Conservation (phyloP, 306 rosid species). For the Hylodesmum podocarpum region DNA sequence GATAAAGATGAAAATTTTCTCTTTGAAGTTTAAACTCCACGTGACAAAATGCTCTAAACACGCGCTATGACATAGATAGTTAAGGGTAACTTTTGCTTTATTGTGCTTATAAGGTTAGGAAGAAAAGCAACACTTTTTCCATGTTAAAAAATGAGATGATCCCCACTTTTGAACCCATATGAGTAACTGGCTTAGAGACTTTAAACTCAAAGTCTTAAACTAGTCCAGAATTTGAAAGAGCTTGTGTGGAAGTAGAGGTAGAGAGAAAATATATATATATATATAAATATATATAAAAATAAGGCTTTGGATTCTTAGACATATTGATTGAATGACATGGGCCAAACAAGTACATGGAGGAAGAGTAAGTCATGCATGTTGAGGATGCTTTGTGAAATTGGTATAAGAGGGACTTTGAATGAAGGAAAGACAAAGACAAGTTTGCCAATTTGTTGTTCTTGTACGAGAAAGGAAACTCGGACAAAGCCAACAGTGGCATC, state of each 20-base stretch:
- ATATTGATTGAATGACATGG: conserved; percentile 38
- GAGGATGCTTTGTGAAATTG: conserved; percentile 23
- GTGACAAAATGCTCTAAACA: neutral
- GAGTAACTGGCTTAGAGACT: neutral
- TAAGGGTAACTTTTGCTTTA: neutral
- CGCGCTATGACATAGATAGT: neutral
- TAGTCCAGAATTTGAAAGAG: neutral
- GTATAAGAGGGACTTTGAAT: conserved; percentile 26
- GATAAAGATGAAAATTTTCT: conserved; percentile 9
- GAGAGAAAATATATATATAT: neutral
- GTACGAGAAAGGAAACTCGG: conserved; percentile 41
- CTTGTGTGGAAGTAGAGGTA: neutral
- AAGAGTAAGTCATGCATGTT: conserved; percentile 23
- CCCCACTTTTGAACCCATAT: neutral
- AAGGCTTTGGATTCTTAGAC: conserved; percentile 39
- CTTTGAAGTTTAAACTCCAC: neutral
- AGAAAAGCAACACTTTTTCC: neutral
- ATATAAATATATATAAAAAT: neutral
- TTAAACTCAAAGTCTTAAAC: neutral
- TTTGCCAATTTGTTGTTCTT: conserved; percentile 23
- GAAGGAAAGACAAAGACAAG: conserved; percentile 30
- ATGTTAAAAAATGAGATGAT: conserved; percentile 25
- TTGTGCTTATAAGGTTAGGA: neutral
- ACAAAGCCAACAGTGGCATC: conserved; percentile 32
- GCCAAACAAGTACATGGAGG: conserved; percentile 24